Conservation (phyloP, 2,329 filamentous ascomycete genomes). For the Nemania abortiva region DNA sequence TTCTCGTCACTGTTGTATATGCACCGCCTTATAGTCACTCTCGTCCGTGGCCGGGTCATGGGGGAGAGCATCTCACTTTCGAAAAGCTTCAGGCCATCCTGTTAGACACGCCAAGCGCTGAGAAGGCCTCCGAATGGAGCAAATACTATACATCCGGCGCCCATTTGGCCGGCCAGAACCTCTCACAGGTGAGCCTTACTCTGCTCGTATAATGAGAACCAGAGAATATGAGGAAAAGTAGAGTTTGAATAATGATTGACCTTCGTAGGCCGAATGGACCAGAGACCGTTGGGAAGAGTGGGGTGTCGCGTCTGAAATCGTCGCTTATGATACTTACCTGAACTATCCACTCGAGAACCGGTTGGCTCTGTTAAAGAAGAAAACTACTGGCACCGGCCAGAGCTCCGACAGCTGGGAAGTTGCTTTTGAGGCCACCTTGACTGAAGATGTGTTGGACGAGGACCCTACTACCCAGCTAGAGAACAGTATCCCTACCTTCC, state of each 20-base stretch:
- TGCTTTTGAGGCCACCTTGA: slow-evolving; percentile 81
- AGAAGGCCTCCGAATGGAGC: slow-evolving; percentile 77
- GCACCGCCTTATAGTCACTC: slow-evolving; percentile 42
- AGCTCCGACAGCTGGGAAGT: slow-evolving; percentile 65
- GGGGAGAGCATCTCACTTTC: slow-evolving; percentile 55
- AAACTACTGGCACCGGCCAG: slow-evolving; percentile 52
- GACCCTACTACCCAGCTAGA: slow-evolving; percentile 81
- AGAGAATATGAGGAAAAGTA: background rate
- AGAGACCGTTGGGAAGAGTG: slow-evolving; percentile 78
- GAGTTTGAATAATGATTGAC: slow-evolving; percentile 2
- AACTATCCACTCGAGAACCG: slow-evolving; percentile 82
- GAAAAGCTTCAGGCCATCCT: slow-evolving; percentile 68
- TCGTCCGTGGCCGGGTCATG: slow-evolving; percentile 47
- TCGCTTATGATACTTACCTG: slow-evolving; percentile 80
- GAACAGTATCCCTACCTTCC: slow-evolving; percentile 87
- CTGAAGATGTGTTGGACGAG: slow-evolving; percentile 86
- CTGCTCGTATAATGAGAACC: too few relatives aligned
- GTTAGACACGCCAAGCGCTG: slow-evolving; percentile 67
- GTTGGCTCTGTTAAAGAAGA: slow-evolving; percentile 72
- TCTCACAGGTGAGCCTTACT: slow-evolving; percentile 68
- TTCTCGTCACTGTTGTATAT: slow-evolving; percentile 57
- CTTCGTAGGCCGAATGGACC: slow-evolving; percentile 75
- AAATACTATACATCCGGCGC: slow-evolving; percentile 81
- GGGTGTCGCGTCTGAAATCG: slow-evolving; percentile 73
- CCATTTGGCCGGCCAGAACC: slow-evolving; percentile 82